Percentiles rank a stretch among this genome's conserved stretches.
Conservation (phyloP, 2,329 filamentous ascomycete genomes). For the Aureobasidium leucospermi region DNA sequence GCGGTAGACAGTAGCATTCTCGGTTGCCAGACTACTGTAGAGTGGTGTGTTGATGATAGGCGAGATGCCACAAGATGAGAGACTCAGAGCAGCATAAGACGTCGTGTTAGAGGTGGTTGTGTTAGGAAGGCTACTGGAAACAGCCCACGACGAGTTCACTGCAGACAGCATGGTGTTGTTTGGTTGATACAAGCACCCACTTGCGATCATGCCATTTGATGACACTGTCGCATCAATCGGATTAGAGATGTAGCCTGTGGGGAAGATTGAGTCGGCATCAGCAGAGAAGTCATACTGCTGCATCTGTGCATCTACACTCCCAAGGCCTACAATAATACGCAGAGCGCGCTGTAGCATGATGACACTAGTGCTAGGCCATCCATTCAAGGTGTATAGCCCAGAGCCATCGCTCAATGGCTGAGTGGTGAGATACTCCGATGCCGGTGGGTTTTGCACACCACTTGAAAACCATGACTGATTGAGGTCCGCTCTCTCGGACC, state of each 20-base stretch:
- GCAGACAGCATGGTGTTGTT: slow-evolving; percentile 34
- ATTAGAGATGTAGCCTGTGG: slow-evolving; percentile 36
- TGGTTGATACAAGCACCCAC: slow-evolving; percentile 48
- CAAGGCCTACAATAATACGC: slow-evolving; percentile 50
- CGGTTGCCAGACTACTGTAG: slow-evolving; percentile 43
- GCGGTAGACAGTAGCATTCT: slow-evolving; percentile 42
- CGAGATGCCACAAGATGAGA: slow-evolving; percentile 54
- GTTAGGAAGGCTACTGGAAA: slow-evolving; percentile 16
- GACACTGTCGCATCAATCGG: slow-evolving; percentile 27
- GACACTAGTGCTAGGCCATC: slow-evolving; percentile 57
- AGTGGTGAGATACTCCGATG: slow-evolving; percentile 37
- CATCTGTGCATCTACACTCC: slow-evolving; percentile 52
- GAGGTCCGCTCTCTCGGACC: slow-evolving; percentile 47
- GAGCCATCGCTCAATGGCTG: slow-evolving; percentile 21
- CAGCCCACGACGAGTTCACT: slow-evolving; percentile 49
- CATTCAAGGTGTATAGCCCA: slow-evolving; percentile 44
- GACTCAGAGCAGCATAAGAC: slow-evolving; percentile 14
- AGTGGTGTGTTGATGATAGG: slow-evolving; percentile 52
- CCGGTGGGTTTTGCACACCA: slow-evolving; percentile 36
- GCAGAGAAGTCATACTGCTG: slow-evolving; percentile 44
- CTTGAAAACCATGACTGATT: slow-evolving; percentile 49
- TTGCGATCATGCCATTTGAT: slow-evolving; percentile 35
- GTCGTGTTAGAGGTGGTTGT: slow-evolving; percentile 17
- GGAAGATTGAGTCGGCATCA: slow-evolving; percentile 49
- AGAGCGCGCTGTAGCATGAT: slow-evolving; percentile 48